Conservation (phyloP, 345 rosid genomes). For the Cardamine resedifolia region DNA sequence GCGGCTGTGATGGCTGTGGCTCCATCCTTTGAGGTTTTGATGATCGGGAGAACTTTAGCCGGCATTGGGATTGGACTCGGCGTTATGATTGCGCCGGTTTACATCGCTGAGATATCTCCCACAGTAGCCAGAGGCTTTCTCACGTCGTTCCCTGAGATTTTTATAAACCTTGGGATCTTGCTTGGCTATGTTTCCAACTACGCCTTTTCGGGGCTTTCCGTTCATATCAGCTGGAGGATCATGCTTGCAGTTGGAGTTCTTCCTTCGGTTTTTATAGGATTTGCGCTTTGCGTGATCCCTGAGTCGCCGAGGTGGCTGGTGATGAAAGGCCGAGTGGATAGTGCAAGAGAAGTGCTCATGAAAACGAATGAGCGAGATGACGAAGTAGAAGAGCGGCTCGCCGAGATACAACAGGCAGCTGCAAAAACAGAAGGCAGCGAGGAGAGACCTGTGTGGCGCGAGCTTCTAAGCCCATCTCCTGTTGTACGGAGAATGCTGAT, state of each 20-base stretch:
- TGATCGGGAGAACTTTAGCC: conserved; percentile 76
- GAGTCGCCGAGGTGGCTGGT: conserved; percentile 94
- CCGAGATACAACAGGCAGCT: conserved; percentile 74
- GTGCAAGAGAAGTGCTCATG: conserved; percentile 67
- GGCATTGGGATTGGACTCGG: conserved; percentile 86
- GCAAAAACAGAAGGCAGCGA: conserved; percentile 53
- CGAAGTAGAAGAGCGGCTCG: conserved; percentile 77
- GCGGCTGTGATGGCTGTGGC: conserved; percentile 81
- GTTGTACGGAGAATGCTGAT: conserved; percentile 63
- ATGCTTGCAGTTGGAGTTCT: conserved; percentile 90
- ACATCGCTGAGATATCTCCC: conserved; percentile 87
- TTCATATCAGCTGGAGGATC: conserved; percentile 74
- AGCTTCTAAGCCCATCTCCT: conserved; percentile 72
- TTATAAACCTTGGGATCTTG: conserved; percentile 78
- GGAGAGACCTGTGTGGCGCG: conserved; percentile 76
- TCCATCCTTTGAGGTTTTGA: conserved; percentile 62
- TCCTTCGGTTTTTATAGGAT: conserved; percentile 75
- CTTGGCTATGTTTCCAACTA: conserved; percentile 92
- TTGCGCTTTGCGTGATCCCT: conserved; percentile 80
- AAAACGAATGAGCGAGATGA: conserved; percentile 68
- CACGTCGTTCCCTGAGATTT: conserved; percentile 85
- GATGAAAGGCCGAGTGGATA: conserved; percentile 70
- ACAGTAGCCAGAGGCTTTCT: conserved; percentile 64
- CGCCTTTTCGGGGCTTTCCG: conserved; percentile 68
- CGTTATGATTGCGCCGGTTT: conserved; percentile 89